phyloP scores from a whole-genome alignment of 1,284 basidiomycete genomes.

The Coniferiporia weirii region DNA sequence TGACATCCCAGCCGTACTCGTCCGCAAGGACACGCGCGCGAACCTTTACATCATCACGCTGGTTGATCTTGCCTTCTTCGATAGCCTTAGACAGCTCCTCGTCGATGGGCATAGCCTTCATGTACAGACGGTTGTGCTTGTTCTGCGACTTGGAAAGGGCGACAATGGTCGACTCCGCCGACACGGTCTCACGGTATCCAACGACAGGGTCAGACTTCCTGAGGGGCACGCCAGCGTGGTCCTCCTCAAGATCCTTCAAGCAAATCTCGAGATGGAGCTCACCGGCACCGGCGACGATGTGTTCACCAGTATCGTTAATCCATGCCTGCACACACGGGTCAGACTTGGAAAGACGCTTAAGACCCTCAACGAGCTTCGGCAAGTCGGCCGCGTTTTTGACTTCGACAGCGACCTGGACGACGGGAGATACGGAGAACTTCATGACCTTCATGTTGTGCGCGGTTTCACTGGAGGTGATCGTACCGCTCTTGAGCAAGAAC shows the following conservation, averaged over 20 bases:
- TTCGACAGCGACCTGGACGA: slow-evolving; percentile 99
- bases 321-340: slow-evolving; percentile 98
- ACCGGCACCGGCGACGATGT: slow-evolving; percentile 99
- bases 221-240: slow-evolving; percentile 98
- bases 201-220: slow-evolving; percentile 99
- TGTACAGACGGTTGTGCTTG: slow-evolving; percentile 99
- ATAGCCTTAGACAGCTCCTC: slow-evolving; percentile 95
- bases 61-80: slow-evolving; percentile 79
- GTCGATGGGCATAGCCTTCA: slow-evolving; percentile 88
- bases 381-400: slow-evolving; percentile 99
- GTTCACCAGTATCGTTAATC: slow-evolving; percentile 92
- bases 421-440: slow-evolving; percentile 99
- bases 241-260: slow-evolving; percentile 99
- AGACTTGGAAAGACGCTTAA: slow-evolving; percentile 99
- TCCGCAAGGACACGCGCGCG: slow-evolving; percentile 96
- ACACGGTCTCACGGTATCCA: slow-evolving; percentile 97
- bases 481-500: slow-evolving; percentile 99
- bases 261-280: slow-evolving; percentile 99
- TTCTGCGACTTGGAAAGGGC: slow-evolving; percentile 99
- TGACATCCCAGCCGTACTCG: slow-evolving; percentile 98
- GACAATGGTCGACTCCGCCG: slow-evolving; percentile 91
- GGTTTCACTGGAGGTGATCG: slow-evolving; percentile 95
- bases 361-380: slow-evolving; percentile 99
- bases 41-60: slow-evolving; percentile 97
- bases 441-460: slow-evolving; percentile 99